These are phyloP conservation scores for Elsinoe perseae DNA, from an alignment of 2,329 filamentous ascomycete genomes.

Conservation along the genomic window DNA sequence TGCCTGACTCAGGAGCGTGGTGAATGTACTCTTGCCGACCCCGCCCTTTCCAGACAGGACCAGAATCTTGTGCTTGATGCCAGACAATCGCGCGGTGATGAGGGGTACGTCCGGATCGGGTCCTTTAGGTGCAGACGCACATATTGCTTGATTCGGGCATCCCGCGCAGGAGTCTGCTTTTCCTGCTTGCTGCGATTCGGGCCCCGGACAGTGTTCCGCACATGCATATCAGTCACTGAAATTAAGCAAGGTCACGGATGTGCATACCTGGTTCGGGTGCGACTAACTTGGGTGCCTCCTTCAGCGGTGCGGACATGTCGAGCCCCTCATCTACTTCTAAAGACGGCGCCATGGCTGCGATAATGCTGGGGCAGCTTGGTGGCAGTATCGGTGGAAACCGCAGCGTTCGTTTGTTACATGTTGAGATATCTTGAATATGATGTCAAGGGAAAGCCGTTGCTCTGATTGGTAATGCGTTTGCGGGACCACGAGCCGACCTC, in stretches of 20 bases:
- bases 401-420: neutral
- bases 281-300: slow-evolving; percentile 73
- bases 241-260: neutral
- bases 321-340: slow-evolving; percentile 64
- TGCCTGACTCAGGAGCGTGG: slow-evolving; percentile 76
- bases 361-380: neutral
- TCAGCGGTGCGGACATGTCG: slow-evolving; percentile 67
- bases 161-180: slow-evolving; percentile 77
- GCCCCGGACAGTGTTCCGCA: slow-evolving; percentile 84
- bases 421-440: slow-evolving; percentile 11
- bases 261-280: slow-evolving; percentile 71
- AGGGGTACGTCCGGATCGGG: slow-evolving; percentile 89
- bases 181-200: slow-evolving; percentile 62
- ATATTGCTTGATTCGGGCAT: slow-evolving; percentile 93
- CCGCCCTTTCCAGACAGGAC: slow-evolving; percentile 92
- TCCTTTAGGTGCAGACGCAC: slow-evolving; percentile 86
- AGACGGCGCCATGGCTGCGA: slow-evolving; percentile 64
- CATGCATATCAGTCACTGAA: neutral
- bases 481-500: neutral
- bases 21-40: slow-evolving; percentile 94
- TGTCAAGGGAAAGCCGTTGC: slow-evolving; percentile 1
- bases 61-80: slow-evolving; percentile 84
- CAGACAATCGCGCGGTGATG: slow-evolving; percentile 73
- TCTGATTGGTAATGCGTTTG: slow-evolving; percentile 16
- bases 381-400: too few relatives aligned